phyloP scores from a whole-genome alignment of 2,329 filamentous ascomycete genomes.

The Pseudocercospora ulei region DNA sequence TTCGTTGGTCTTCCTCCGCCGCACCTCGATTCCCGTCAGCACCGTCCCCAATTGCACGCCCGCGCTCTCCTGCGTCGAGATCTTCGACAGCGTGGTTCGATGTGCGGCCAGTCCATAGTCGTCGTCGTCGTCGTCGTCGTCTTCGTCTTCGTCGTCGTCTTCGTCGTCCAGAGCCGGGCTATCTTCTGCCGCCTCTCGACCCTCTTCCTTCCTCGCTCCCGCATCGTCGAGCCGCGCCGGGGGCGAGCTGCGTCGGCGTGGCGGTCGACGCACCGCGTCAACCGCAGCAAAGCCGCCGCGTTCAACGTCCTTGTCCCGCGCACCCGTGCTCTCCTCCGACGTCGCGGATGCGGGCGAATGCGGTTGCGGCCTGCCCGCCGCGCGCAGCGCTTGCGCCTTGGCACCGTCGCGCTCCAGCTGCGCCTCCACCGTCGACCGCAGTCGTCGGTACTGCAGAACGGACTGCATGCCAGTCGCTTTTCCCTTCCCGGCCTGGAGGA shows the following conservation, averaged over 20 bases:
- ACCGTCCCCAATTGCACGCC: constrained; percentile 32
- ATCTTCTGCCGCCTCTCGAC: constrained; percentile 16
- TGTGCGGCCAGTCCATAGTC: constrained; percentile 21
- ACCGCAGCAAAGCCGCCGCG: constrained; percentile 11
- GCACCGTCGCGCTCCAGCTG: constrained; percentile 26
- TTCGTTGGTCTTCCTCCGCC: constrained; percentile 33
- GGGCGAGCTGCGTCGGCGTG: neutral
- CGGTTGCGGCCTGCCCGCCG: constrained; percentile 1
- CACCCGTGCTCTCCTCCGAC: constrained; percentile 21
- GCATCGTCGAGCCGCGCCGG: neutral
- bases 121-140: constrained; percentile 26
- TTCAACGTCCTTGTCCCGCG: constrained; percentile 22
- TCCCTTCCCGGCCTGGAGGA: neutral
- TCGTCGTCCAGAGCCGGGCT: constrained; percentile 11
- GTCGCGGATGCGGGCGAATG: constrained; percentile 14
- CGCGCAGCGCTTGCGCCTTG: constrained; percentile 13
- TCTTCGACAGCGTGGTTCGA: constrained; percentile 24
- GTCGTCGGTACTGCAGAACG: constrained; percentile 26
- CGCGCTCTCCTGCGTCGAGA: constrained; percentile 29
- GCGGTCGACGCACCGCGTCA: neutral
- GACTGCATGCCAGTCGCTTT: constrained; percentile 20
- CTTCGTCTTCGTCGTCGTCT: constrained; percentile 24
- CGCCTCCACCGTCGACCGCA: constrained; percentile 21
- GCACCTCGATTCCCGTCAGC: constrained; percentile 35
- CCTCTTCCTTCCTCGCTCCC: constrained; percentile 12